Percentiles rank a stretch among this genome's conserved stretches.
Evolutionary conservation across 1,284 basidiomycete species (phyloP).

Genomic region (Moesziomyces aphidis): DNA sequence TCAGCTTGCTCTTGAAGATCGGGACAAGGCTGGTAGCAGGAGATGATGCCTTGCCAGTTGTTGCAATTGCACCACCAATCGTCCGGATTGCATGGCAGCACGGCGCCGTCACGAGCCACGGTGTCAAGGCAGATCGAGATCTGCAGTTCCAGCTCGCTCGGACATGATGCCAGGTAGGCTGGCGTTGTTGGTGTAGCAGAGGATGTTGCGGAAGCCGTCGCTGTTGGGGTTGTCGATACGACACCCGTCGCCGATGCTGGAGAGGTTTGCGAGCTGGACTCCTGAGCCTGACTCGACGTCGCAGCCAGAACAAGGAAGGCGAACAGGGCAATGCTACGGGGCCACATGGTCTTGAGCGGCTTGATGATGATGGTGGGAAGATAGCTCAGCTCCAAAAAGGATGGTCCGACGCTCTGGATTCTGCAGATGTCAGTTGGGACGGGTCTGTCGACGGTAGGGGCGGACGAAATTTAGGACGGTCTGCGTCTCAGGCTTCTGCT

Average conservation of each 20-base stretch:
- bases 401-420: too few relatives aligned
- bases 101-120: slow-evolving; percentile 24
- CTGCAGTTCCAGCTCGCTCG: slow-evolving; percentile 22
- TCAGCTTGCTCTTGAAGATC: slow-evolving; percentile 23
- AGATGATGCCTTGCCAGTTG: slow-evolving; percentile 27
- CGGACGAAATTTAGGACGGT: too few relatives aligned
- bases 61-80: slow-evolving; percentile 37
- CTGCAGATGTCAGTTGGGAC: too few relatives aligned
- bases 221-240: not conserved
- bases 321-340: too few relatives aligned
- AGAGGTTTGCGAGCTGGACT: not conserved
- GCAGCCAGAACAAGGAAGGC: not conserved
- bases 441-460: too few relatives aligned
- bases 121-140: slow-evolving; percentile 22
- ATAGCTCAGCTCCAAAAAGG: too few relatives aligned
- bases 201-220: slow-evolving; percentile 9
- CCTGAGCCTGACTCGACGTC: slow-evolving; percentile 6
- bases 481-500: too few relatives aligned
- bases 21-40: slow-evolving; percentile 28
- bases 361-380: too few relatives aligned
- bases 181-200: slow-evolving; percentile 12
- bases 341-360: too few relatives aligned
- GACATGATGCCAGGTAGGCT: slow-evolving; percentile 18
- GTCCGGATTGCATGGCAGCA: slow-evolving; percentile 29
- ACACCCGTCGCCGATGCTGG: slow-evolving; percentile 4